Conservation (phyloP, 2,329 filamentous ascomycete genomes). For the Ampelomyces quisqualis region DNA sequence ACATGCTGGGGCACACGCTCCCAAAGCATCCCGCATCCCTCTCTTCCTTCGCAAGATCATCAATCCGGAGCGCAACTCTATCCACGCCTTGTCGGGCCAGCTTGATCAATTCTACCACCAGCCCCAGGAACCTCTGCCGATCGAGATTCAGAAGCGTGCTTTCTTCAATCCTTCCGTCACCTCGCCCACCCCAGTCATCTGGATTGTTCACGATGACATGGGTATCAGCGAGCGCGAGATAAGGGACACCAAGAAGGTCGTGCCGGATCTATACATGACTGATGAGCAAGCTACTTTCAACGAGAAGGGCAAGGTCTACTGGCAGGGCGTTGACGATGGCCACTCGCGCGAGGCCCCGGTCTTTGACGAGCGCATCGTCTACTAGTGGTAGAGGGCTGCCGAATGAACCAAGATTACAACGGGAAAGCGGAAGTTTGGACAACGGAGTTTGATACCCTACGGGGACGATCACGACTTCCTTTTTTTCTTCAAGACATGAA, state of each 20-base stretch:
- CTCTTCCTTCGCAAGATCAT: slow-evolving; percentile 35
- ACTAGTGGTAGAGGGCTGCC: slow-evolving; percentile 21
- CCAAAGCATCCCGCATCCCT: slow-evolving; percentile 32
- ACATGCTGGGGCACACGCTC: slow-evolving; percentile 13
- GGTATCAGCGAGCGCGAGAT: slow-evolving; percentile 49
- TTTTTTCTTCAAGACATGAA: background rate
- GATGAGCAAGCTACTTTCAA: slow-evolving; percentile 50
- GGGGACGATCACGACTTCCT: slow-evolving; percentile 3
- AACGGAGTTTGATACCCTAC: slow-evolving; percentile 5
- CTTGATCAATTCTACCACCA: slow-evolving; percentile 39
- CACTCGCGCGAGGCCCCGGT: slow-evolving; percentile 48
- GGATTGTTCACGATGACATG: slow-evolving; percentile 49
- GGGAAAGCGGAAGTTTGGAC: background rate
- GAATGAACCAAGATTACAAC: background rate
- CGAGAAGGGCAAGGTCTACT: slow-evolving; percentile 49
- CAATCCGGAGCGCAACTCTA: slow-evolving; percentile 38
- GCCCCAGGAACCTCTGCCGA: slow-evolving; percentile 33
- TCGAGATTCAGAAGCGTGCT: slow-evolving; percentile 44
- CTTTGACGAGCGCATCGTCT: slow-evolving; percentile 42
- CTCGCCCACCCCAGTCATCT: slow-evolving; percentile 47
- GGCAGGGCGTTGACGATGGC: slow-evolving; percentile 43
- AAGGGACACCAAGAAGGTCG: slow-evolving; percentile 42
- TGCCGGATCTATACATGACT: slow-evolving; percentile 44
- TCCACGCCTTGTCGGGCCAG: slow-evolving; percentile 28
- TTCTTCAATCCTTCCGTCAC: slow-evolving; percentile 50